These are phyloP conservation scores for Mortierella sp. DNA, from an alignment of 371 early-diverging fungal species.

Conservation along the genomic window DNA sequence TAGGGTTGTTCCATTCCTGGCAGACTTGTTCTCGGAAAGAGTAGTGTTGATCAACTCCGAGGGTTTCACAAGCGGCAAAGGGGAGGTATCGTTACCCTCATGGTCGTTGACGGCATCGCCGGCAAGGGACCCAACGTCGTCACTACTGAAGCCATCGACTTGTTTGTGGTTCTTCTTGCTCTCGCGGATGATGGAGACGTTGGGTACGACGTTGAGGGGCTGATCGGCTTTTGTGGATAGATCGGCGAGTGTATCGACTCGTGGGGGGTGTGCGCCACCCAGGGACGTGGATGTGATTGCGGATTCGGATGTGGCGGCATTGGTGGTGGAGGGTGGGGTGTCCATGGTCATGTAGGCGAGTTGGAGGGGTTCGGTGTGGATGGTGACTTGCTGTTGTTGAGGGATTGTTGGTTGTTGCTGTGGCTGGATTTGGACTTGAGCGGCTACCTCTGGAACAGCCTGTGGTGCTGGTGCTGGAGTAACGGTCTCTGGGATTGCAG, in stretches of 20 bases:
- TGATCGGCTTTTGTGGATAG: conserved; percentile 24
- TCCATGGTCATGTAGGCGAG: conserved; percentile 21
- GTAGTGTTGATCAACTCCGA: conserved; percentile 29
- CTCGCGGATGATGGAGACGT: conserved; percentile 1
- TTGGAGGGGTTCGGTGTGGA: neutral
- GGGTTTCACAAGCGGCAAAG: conserved; percentile 18
- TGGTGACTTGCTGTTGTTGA: neutral
- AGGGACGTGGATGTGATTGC: neutral
- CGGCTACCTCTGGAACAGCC: neutral
- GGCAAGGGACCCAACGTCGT: conserved; percentile 19
- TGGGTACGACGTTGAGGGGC: conserved; percentile 22
- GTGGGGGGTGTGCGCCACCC: neutral
- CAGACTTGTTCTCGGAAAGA: neutral
- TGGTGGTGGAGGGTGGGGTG: neutral
- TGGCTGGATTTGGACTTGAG: neutral
- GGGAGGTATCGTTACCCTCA: conserved; percentile 18
- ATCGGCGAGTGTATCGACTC: conserved; percentile 8
- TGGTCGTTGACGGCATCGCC: conserved; percentile 38
- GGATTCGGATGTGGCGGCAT: neutral
- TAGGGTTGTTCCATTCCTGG: neutral
- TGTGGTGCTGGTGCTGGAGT: neutral
- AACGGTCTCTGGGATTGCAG: neutral
- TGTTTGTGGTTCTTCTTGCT: neutral
- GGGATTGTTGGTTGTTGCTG: neutral
- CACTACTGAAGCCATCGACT: conserved; percentile 14